Percentiles rank a stretch among this genome's conserved stretches.
Evolutionary conservation across 257 asterid species (phyloP).

Genomic region (Solanum arcanum): DNA sequence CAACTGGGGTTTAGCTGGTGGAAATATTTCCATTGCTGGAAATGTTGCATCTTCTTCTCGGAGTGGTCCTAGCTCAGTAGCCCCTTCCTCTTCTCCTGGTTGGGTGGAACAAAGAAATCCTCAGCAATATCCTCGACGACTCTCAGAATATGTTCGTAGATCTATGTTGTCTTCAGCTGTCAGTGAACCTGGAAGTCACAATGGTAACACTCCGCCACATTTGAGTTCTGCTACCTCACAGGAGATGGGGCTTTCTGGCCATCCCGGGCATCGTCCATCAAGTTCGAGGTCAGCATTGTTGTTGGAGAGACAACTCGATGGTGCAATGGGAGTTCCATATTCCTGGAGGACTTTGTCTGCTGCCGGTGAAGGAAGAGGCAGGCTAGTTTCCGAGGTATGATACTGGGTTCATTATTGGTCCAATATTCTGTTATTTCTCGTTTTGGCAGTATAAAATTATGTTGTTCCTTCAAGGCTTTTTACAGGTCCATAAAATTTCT

Average conservation of each 20-base stretch:
- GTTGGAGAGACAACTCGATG: slow-evolving; percentile 68
- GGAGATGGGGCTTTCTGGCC: slow-evolving; percentile 33
- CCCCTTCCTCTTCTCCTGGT: slow-evolving; percentile 33
- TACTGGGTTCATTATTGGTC: neutral
- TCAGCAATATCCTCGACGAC: slow-evolving; percentile 51
- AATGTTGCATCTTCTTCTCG: slow-evolving; percentile 40
- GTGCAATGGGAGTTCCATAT: slow-evolving; percentile 52
- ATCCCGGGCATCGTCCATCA: slow-evolving; percentile 33
- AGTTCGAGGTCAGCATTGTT: slow-evolving; percentile 48
- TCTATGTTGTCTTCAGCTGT: slow-evolving; percentile 45
- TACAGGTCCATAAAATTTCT: neutral
- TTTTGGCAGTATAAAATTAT: neutral
- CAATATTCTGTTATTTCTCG: neutral
- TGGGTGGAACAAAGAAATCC: slow-evolving; percentile 46
- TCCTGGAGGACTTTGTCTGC: slow-evolving; percentile 44
- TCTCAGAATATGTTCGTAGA: slow-evolving; percentile 64
- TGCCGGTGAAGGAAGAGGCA: slow-evolving; percentile 68
- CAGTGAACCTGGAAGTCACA: slow-evolving; percentile 44
- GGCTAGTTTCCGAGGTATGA: slow-evolving; percentile 75
- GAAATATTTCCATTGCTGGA: slow-evolving; percentile 22
- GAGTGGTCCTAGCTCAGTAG: slow-evolving; percentile 29
- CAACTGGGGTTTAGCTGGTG: slow-evolving; percentile 40
- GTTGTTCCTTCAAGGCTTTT: neutral
- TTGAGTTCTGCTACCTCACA: slow-evolving; percentile 31
- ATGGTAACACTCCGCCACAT: slow-evolving; percentile 18